Conservation (phyloP, 768 basidiomycete genomes). For the Podaxis sp. region DNA sequence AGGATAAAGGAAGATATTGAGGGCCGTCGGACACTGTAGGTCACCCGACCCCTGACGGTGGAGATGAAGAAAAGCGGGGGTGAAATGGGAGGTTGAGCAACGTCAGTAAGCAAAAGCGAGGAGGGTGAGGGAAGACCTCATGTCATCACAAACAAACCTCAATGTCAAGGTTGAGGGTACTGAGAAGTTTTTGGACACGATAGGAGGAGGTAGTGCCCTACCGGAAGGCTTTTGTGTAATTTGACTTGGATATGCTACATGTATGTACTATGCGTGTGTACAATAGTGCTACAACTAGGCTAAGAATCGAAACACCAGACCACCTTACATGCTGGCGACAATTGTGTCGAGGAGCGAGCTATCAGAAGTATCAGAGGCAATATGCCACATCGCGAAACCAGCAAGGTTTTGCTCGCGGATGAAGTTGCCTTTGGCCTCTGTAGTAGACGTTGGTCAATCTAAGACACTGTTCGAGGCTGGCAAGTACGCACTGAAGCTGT, state of each 20-base stretch:
- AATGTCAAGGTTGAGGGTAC: not conserved
- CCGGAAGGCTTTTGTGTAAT: not conserved
- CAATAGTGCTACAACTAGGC: not conserved
- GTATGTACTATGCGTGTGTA: not conserved
- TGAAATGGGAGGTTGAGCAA: not conserved
- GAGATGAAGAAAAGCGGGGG: not conserved
- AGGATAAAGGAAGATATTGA: not conserved
- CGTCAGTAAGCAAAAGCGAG: not conserved
- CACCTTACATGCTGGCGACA: slow-evolving; percentile 32
- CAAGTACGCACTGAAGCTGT: slow-evolving; percentile 44
- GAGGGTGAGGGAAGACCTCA: not conserved
- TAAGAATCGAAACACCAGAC: slow-evolving; percentile 5
- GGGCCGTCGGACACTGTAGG: not conserved
- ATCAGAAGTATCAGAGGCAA: slow-evolving; percentile 58
- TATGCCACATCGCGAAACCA: slow-evolving; percentile 68
- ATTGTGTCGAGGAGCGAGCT: slow-evolving; percentile 56
- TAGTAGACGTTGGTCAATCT: not conserved
- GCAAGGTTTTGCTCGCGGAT: slow-evolving; percentile 47
- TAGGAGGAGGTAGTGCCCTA: not conserved
- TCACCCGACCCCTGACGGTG: not conserved
- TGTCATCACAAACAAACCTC: not conserved
- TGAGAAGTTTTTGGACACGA: not conserved
- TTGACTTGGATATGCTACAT: not conserved
- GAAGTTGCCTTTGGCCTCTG: slow-evolving; percentile 52
- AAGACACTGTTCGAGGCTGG: not conserved